Conservation (phyloP, 2,329 filamentous ascomycete species). For the Penicillium palitans region DNA sequence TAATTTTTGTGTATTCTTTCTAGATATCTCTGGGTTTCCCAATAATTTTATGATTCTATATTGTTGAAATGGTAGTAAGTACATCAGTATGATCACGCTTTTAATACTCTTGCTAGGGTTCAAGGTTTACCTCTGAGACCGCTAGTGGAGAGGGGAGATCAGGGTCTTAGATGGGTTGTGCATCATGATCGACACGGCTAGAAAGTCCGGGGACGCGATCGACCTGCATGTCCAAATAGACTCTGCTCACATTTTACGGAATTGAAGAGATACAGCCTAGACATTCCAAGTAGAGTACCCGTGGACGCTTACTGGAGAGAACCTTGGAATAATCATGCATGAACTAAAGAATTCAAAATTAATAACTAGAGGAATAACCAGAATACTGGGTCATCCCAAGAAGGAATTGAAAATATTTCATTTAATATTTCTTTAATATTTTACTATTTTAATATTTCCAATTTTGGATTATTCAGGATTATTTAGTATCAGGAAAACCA, state of each 20-base stretch:
- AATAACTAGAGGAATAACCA: not conserved
- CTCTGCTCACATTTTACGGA: conserved; percentile 31
- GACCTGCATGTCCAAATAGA: conserved; percentile 27
- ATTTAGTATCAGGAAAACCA: too few relatives aligned
- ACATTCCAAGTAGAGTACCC: conserved; percentile 21
- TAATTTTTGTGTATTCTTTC: not conserved
- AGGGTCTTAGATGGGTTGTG: conserved; percentile 2
- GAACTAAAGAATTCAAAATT: not conserved
- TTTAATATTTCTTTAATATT: not conserved
- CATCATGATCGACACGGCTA: conserved; percentile 9
- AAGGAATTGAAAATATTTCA: not conserved
- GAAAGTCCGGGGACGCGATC: conserved; percentile 14
- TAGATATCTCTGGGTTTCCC: not conserved
- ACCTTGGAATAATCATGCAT: conserved; percentile 1
- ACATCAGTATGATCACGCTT: not conserved
- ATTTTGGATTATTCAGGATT: too few relatives aligned
- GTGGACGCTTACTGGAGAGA: conserved; percentile 9
- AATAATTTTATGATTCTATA: too few relatives aligned
- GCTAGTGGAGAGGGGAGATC: conserved; percentile 7
- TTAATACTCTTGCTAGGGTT: not conserved
- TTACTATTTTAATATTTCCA: too few relatives aligned
- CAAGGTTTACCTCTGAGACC: conserved; percentile 3
- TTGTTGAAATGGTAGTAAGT: not conserved
- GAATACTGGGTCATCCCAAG: not conserved
- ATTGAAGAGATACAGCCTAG: conserved; percentile 21